Base-by-base conservation (phyloP, 2,329 filamentous ascomycete species). In the Diaporthe sp. region DNA sequence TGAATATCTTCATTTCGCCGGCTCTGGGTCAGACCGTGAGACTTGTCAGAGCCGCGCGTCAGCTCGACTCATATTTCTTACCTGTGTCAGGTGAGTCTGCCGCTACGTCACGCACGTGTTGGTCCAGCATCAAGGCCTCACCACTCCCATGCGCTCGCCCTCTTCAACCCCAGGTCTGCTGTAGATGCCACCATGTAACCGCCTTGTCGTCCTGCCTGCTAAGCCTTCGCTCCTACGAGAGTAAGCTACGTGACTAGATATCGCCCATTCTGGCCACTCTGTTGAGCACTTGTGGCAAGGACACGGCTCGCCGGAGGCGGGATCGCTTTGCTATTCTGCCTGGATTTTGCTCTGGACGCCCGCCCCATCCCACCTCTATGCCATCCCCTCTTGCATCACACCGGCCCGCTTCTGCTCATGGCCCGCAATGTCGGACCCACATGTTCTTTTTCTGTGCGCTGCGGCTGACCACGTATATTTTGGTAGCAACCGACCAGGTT, bases 381-480 rank as follows among this genome's bases (percentile, higher is more conserved):
- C 65, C 69, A 50, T 71, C 59, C 71, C 74, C 74, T 75, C 74
- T 75, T 75, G 74, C 74, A 75, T 75, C 72, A 75, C 74, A 68
- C 68, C 63, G 74, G 68, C 74, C 74, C 74, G 74, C 74, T 71
- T 75, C 74, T 73, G 66, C 71, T 71, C 59, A 75, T 72, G 66
- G 66, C 68, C 74, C 53, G 71, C 71, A 73, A 65, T 35, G 30
- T 70, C 19, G 55, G 74, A 65, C 72, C 74, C 74, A 75, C 74
- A 75, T 51, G 35, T 70, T 74, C 53, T 55, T 74, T 75, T 71
- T 75, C 72, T 73, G 74, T 72, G 70, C 66, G 70, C 63, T 53
- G 65, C 53, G 51, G 72, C 74, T 75, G 74, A 75, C 74, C 74
- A 73, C 70, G 59, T 56, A 58, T 73, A 73, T 73, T 73, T 73